A percentile compares a stretch with the other conserved stretches of the same genome.
These are phyloP conservation scores for Pythium phragmiticola DNA, from an alignment of 352 stramenopile genomes.

Conservation along the genomic window DNA sequence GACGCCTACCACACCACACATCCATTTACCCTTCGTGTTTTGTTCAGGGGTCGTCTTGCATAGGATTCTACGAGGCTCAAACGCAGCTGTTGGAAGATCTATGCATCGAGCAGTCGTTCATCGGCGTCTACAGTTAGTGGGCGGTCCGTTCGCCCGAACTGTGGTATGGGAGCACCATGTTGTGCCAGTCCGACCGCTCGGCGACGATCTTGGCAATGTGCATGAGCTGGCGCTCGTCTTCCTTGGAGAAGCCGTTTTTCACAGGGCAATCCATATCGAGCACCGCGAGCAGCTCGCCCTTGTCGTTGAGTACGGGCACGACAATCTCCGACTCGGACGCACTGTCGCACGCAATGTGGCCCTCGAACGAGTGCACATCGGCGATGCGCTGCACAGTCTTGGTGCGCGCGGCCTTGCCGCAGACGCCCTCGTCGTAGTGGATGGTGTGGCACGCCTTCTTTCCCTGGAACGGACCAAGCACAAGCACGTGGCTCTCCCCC, in stretches of 20 bases:
- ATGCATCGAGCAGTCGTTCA: neutral
- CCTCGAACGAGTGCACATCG: conserved; percentile 72
- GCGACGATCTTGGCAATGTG: conserved; percentile 56
- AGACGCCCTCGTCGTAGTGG: conserved; percentile 71
- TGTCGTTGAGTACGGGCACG: conserved; percentile 61
- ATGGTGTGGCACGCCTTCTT: conserved; percentile 84
- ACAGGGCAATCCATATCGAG: conserved; percentile 79
- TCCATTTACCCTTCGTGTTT: neutral
- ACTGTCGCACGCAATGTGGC: conserved; percentile 82
- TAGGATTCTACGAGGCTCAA: neutral
- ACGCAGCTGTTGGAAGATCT: neutral
- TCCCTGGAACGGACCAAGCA: conserved; percentile 79
- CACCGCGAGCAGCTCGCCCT: conserved; percentile 68
- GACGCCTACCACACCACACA: no score
- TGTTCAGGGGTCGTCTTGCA: neutral
- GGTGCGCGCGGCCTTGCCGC: conserved; percentile 58
- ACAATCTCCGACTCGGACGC: conserved; percentile 83
- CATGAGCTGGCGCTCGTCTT: conserved; percentile 68
- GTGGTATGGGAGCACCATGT: conserved; percentile 45
- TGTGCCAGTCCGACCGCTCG: conserved; percentile 66
- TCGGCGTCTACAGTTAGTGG: neutral
- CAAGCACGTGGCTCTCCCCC: conserved; percentile 54
- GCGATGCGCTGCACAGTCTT: conserved; percentile 72
- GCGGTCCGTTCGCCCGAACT: conserved; percentile 9
- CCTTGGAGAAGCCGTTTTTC: conserved; percentile 65